These are phyloP conservation scores for Petunia secreta DNA, from an alignment of 257 asterid genomes.

Conservation along the genomic window DNA sequence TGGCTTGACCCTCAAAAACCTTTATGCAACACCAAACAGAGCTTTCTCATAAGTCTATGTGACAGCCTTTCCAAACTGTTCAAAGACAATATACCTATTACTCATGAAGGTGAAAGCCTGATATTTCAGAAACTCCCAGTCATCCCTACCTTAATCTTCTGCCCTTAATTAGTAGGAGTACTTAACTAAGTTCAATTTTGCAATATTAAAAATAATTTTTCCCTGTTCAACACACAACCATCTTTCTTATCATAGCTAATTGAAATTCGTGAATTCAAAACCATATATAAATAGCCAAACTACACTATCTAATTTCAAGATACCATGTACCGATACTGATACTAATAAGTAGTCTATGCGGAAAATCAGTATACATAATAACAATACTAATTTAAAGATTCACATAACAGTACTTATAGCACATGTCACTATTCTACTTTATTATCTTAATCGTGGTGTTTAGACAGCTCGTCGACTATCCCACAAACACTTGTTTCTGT, in stretches of 20 bases:
- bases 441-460: background rate
- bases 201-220: background rate
- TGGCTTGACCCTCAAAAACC: too few relatives aligned
- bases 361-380: background rate
- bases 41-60: too few relatives aligned
- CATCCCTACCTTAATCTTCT: background rate
- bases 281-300: background rate
- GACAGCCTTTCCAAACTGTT: too few relatives aligned
- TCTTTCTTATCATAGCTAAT: background rate
- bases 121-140: background rate
- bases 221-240: background rate
- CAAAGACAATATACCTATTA: too few relatives aligned
- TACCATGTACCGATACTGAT: background rate
- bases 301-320: background rate
- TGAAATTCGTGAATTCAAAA: background rate
- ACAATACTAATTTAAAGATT: background rate
- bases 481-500: too few relatives aligned
- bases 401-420: background rate
- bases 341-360: background rate
- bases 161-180: background rate
- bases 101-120: background rate
- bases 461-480: background rate
- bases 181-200: background rate
- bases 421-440: background rate
- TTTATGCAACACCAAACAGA: too few relatives aligned